Evolutionary conservation across 1,284 basidiomycete genomes (phyloP).

Genomic region (Cutaneotrichosporon curvatum): DNA sequence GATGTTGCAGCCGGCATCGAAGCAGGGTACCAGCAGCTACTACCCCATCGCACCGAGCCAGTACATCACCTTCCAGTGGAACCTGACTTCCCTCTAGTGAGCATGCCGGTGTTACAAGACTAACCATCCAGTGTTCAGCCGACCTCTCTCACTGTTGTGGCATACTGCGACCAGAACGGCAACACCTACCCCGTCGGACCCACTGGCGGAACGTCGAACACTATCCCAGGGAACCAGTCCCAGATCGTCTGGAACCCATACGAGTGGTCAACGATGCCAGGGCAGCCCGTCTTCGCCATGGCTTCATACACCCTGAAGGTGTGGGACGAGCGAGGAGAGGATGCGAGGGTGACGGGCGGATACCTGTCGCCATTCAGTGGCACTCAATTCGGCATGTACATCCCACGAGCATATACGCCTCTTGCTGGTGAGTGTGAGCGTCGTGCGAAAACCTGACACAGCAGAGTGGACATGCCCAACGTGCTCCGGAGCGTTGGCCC

Average conservation of each 20-base stretch:
- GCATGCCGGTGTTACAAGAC: conserved; percentile 12
- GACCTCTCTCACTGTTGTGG: conserved; percentile 67
- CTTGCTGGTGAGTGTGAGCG: conserved; percentile 3
- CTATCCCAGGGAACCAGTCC: conserved; percentile 62
- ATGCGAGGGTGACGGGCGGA: conserved; percentile 56
- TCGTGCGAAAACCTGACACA: not conserved
- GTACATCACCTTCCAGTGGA: conserved; percentile 86
- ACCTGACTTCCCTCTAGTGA: conserved; percentile 59
- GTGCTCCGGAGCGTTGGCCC: conserved; percentile 54
- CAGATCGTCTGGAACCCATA: conserved; percentile 73
- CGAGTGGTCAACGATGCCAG: conserved; percentile 57
- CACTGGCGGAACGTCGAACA: conserved; percentile 53
- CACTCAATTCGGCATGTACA: conserved; percentile 76
- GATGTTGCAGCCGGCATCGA: conserved; percentile 57
- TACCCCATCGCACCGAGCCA: conserved; percentile 76
- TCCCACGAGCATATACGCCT: conserved; percentile 67
- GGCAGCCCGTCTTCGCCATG: conserved; percentile 61
- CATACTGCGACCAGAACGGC: conserved; percentile 68
- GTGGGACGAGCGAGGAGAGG: conserved; percentile 68
- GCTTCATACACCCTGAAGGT: conserved; percentile 70
- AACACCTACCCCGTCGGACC: conserved; percentile 83
- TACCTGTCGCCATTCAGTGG: conserved; percentile 62
- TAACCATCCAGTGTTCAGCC: conserved; percentile 52
- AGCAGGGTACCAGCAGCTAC: conserved; percentile 58
- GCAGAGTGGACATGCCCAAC: conserved; percentile 62